Evolutionary conservation across 2,329 filamentous ascomycete species (phyloP), one percentile per base, ranked within the genome.

Genomic region (Penicillium sp.): DNA sequence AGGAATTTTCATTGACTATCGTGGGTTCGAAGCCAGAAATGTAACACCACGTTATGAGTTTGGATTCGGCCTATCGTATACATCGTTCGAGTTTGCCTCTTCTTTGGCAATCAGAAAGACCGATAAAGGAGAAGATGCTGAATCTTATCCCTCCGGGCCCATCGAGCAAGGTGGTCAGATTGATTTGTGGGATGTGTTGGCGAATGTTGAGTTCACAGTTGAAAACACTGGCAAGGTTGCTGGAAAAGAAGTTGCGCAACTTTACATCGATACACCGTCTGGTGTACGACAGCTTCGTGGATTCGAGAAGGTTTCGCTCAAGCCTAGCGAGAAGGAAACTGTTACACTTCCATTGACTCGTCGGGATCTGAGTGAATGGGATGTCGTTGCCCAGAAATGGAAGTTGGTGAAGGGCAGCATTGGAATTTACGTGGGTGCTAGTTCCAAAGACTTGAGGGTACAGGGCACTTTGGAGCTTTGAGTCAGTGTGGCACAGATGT

Each of bases 281-380:
- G 90, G 88, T 66, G 73, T 76, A 36, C 74, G 79, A 9, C 77
- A 79, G 10, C 83, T 96, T 10, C 85, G 91, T 54, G 88, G 87
- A 32, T 96, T 96, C 65, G 88, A 92, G 48, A 83, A 89, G 42
- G 73, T 95, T 53, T 79, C 76, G 45, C 86, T 96, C 57, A 77
- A 81, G 2, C 81, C 88, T 0, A 89, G 89, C 11, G 69, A 81
- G 68, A 85, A 80, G 32, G 80, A 76, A 6, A 82, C 79, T 1
- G 92, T 93, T 72, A 77, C 70, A 1, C 85, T 83, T 1, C 78
- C 85, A 13, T 73, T 96, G 48, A 89, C 86, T 1, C 81, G 90
- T 40, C 83, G 89, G 49, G 91, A 96, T 68, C 60, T 96, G 50
- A 90, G 86, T 70, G 92, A 88, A 74, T 96, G 91, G 91, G 88